A percentile compares a stretch with the other conserved stretches of the same genome.
phyloP scores from a whole-genome alignment of 352 stramenopile species.

The Aphanomyces astaci region DNA sequence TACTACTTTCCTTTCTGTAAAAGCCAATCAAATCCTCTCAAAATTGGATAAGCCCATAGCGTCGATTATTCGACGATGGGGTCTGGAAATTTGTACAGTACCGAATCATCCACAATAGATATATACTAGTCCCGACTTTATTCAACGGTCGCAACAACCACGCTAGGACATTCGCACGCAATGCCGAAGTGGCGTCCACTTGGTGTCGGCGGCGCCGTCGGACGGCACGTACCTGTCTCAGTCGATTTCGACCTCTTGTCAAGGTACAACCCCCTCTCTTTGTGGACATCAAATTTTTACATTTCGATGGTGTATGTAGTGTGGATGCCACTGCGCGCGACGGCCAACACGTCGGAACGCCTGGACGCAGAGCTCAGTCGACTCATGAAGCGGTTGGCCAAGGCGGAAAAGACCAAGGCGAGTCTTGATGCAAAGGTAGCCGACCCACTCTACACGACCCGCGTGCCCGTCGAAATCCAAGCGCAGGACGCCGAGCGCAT shows the following conservation, averaged over 20 bases:
- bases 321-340: slow-evolving; percentile 48
- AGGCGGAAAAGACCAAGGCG: slow-evolving; percentile 43
- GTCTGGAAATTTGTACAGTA: too few relatives aligned
- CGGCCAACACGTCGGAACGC: slow-evolving; percentile 55
- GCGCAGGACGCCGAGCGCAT: slow-evolving; percentile 38
- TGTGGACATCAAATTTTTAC: not conserved
- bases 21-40: too few relatives aligned
- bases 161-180: slow-evolving; percentile 18
- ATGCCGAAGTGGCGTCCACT: slow-evolving; percentile 17
- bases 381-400: slow-evolving; percentile 52
- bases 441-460: slow-evolving; percentile 42
- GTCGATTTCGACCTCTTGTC: slow-evolving; percentile 2
- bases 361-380: slow-evolving; percentile 51
- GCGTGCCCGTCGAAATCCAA: slow-evolving; percentile 64
- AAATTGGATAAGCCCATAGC: too few relatives aligned
- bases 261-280: not conserved
- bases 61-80: too few relatives aligned
- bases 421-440: slow-evolving; percentile 37
- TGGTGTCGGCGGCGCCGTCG: not conserved
- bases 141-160: too few relatives aligned
- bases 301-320: slow-evolving; percentile 33
- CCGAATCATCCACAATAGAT: too few relatives aligned
- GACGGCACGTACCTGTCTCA: slow-evolving; percentile 2
- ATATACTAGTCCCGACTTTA: too few relatives aligned
- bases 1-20: too few relatives aligned